These are phyloP conservation scores for Symbiodinium pilosum DNA, from an alignment of 73 alveolate genomes.

Conservation along the genomic window DNA sequence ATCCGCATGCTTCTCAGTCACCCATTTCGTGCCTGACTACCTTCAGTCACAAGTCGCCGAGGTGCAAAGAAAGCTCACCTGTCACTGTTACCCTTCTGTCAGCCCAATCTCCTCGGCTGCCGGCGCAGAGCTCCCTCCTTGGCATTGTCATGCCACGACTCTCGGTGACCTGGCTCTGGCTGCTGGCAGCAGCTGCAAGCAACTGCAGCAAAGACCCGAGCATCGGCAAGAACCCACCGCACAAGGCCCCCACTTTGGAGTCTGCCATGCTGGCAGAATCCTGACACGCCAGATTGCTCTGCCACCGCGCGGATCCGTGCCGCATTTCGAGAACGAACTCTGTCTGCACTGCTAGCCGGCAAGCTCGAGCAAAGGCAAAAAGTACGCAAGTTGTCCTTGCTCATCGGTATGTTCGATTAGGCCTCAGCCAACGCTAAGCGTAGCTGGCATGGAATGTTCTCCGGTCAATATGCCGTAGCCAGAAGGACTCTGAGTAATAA, in stretches of 20 bases:
- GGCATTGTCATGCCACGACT: not conserved
- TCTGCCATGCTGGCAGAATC: conserved; percentile 10
- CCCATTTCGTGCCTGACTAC: no score
- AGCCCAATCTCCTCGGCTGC: conserved; percentile 1
- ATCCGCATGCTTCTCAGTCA: no score
- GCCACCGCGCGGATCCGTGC: not conserved
- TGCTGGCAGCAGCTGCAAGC: not conserved
- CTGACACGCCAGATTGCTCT: not conserved
- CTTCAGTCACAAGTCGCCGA: no score
- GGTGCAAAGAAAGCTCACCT: no score
- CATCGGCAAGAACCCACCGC: not conserved
- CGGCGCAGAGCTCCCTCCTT: not conserved
- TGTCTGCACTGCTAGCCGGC: not conserved
- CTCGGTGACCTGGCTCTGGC: not conserved
- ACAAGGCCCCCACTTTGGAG: not conserved
- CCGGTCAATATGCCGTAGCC: no score
- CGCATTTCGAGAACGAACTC: not conserved
- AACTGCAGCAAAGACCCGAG: not conserved
- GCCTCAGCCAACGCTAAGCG: not conserved
- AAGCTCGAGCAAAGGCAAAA: not conserved
- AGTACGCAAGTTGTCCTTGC: not conserved
- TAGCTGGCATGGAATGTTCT: no score
- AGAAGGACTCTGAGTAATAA: no score
- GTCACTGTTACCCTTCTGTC: no score
- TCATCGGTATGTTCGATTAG: not conserved